A percentile compares a stretch with the other conserved stretches of the same genome.
These are phyloP conservation scores for Neonothopanus nambi DNA, from an alignment of 1,284 basidiomycete genomes.

Conservation along the genomic window DNA sequence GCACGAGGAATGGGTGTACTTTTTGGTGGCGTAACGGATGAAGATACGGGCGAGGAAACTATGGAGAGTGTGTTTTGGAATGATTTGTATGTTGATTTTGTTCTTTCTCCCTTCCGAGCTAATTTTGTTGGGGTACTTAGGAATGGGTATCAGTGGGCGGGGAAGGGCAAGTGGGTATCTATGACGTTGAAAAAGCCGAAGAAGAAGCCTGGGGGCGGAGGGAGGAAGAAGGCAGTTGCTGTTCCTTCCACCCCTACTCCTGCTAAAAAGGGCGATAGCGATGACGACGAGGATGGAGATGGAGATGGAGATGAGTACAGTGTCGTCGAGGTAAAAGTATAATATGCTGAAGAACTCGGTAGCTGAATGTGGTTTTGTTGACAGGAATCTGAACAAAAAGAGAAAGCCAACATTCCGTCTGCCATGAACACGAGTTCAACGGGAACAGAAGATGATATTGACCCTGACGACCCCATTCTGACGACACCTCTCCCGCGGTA, in stretches of 20 bases:
- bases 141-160: slow-evolving; percentile 80
- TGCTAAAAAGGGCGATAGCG: slow-evolving; percentile 30
- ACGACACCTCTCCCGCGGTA: slow-evolving; percentile 81
- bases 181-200: slow-evolving; percentile 68
- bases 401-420: neutral
- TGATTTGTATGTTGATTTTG: slow-evolving; percentile 60
- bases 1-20: slow-evolving; percentile 72
- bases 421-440: slow-evolving; percentile 1
- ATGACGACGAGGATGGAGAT: slow-evolving; percentile 23
- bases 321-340: neutral
- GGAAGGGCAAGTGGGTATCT: slow-evolving; percentile 81
- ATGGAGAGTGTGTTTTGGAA: slow-evolving; percentile 85
- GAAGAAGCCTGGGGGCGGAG: slow-evolving; percentile 36
- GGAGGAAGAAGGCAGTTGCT: slow-evolving; percentile 40
- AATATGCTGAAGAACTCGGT: neutral
- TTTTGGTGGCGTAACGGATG: slow-evolving; percentile 92
- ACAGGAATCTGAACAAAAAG: no score
- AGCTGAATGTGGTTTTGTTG: neutral
- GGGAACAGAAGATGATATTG: slow-evolving; percentile 33
- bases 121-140: slow-evolving; percentile 51
- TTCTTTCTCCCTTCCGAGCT: neutral
- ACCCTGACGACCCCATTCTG: slow-evolving; percentile 71
- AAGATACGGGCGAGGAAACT: slow-evolving; percentile 85
- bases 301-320: neutral
- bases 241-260: slow-evolving; percentile 20